These are phyloP conservation scores for Takakia lepidozioides DNA, from an alignment of 225 moss, liverwort and hornwort genomes.

Conservation along the genomic window DNA sequence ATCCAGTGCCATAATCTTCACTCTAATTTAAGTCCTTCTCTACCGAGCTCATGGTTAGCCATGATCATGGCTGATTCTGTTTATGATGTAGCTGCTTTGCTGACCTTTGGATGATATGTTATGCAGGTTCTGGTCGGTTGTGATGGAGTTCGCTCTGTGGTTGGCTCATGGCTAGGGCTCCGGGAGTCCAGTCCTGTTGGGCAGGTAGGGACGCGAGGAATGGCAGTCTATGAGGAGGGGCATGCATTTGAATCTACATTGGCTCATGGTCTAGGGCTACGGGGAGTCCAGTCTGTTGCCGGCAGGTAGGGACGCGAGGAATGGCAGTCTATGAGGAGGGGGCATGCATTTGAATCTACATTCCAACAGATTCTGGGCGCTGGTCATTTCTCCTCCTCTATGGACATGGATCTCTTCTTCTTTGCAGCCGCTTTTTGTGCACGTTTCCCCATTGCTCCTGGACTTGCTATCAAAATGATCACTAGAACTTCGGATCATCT, in stretches of 20 bases:
- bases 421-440: too few species aligned
- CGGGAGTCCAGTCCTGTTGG: slow-evolving; percentile 37
- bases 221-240: slow-evolving; percentile 25
- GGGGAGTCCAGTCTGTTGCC: slow-evolving; percentile 33
- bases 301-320: slow-evolving; percentile 42
- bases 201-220: slow-evolving; percentile 37
- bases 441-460: too few species aligned
- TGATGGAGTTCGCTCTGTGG: slow-evolving; percentile 42
- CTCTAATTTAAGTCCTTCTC: neutral
- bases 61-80: neutral
- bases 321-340: slow-evolving; percentile 25
- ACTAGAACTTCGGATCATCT: too few species aligned
- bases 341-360: too few species aligned
- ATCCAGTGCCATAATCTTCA: neutral
- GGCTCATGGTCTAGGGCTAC: slow-evolving; percentile 33
- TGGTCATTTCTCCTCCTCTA: too few species aligned
- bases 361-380: slow-evolving; percentile 34
- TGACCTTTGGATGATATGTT: neutral
- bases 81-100: neutral
- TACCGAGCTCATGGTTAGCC: neutral
- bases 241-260: too few species aligned
- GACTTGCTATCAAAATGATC: too few species aligned
- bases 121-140: slow-evolving; percentile 53
- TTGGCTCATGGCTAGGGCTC: slow-evolving; percentile 38
- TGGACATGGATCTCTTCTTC: too few species aligned